These are phyloP conservation scores for Tephrocybe sp. DNA, from an alignment of 768 basidiomycete genomes.

Conservation along the genomic window DNA sequence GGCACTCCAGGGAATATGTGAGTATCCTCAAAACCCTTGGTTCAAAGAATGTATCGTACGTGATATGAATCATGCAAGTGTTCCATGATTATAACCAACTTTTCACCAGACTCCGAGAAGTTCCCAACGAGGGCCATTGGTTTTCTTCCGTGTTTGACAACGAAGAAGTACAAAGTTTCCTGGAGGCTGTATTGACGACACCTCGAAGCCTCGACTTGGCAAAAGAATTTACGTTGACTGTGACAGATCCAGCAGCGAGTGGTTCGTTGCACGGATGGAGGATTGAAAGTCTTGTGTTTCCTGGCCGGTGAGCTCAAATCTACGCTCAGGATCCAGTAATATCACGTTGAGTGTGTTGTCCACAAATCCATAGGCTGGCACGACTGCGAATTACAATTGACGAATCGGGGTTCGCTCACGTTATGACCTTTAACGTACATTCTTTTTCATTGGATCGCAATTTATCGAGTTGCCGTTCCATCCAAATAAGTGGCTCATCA, in stretches of 20 bases:
- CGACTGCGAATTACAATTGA: constrained; percentile 30
- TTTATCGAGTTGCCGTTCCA: constrained; percentile 13
- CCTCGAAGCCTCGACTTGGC: constrained; percentile 11
- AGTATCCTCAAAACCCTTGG: constrained; percentile 51
- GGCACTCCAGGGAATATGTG: constrained; percentile 75
- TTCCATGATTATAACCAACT: not conserved
- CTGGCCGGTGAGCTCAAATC: constrained; percentile 55
- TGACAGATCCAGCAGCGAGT: constrained; percentile 64
- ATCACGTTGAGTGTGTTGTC: not conserved
- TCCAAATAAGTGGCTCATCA: constrained; percentile 18
- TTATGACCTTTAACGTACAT: constrained; percentile 31
- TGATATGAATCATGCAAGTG: not conserved
- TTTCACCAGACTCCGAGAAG: constrained; percentile 57
- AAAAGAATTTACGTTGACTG: constrained; percentile 67
- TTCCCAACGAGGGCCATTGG: constrained; percentile 67
- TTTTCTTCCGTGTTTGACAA: constrained; percentile 61
- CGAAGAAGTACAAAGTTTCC: constrained; percentile 52
- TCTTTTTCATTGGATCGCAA: constrained; percentile 27
- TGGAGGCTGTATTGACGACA: constrained; percentile 35
- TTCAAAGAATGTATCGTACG: constrained; percentile 55
- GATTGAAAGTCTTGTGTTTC: constrained; percentile 56
- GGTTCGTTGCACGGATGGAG: constrained; percentile 73
- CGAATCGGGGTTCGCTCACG: constrained; percentile 14
- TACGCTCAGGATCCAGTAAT: not conserved
- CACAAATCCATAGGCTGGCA: constrained; percentile 20